phyloP scores from a whole-genome alignment of 2,329 filamentous ascomycete genomes.

The Alternaria burnsii region DNA sequence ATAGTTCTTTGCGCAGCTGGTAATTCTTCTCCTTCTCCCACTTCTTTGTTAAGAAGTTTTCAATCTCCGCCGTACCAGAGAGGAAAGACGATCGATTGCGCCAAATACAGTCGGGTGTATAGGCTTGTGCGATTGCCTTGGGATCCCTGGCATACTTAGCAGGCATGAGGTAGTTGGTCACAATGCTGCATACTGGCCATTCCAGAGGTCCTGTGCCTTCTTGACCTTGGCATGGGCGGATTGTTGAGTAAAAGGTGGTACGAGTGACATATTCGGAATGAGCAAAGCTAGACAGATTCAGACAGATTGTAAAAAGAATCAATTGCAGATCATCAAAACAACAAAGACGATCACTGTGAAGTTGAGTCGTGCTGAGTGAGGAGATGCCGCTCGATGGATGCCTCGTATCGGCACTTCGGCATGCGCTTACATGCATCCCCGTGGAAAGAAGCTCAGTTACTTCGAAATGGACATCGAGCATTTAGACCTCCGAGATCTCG shows the following conservation, averaged over 20 bases:
- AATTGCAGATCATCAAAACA: neutral
- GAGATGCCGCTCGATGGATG: neutral
- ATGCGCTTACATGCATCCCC: neutral
- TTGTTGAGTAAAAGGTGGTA: conserved; percentile 79
- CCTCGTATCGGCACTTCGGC: conserved; percentile 17
- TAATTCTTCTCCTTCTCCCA: conserved; percentile 79
- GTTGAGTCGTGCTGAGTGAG: neutral
- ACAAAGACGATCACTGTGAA: neutral
- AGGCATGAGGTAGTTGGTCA: neutral
- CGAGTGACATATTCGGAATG: conserved; percentile 50
- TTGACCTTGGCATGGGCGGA: conserved; percentile 81
- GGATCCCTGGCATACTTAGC: conserved; percentile 64
- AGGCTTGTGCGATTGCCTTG: conserved; percentile 71
- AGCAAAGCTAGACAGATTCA: neutral
- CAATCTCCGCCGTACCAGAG: conserved; percentile 71
- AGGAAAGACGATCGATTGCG: conserved; percentile 78
- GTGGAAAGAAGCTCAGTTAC: neutral
- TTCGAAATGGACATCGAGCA: neutral
- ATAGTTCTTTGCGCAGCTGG: conserved; percentile 81
- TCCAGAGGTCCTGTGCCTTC: conserved; percentile 84
- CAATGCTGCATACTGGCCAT: conserved; percentile 67
- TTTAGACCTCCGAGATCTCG: neutral
- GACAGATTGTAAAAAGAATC: neutral
- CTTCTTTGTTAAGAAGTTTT: conserved; percentile 73
- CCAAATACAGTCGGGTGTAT: conserved; percentile 81